These are phyloP conservation scores for Oidiodendron maius DNA, from an alignment of 495 filamentous ascomycete genomes.

Conservation along the genomic window DNA sequence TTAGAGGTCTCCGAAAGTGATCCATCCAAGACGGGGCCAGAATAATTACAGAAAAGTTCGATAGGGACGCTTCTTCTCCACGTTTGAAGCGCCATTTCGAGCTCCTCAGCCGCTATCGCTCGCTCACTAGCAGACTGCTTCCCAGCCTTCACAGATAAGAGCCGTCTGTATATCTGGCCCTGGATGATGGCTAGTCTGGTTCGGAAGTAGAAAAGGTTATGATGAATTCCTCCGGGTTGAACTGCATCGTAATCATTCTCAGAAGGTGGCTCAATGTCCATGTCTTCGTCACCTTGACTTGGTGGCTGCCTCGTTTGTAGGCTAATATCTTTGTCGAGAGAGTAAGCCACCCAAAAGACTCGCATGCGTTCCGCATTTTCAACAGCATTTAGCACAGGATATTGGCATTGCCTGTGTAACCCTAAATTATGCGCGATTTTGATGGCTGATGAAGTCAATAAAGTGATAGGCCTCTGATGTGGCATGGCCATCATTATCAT, in stretches of 20 bases:
- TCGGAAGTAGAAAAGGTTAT: constrained; percentile 1
- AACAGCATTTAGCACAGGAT: constrained; percentile 77
- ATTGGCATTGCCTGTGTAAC: constrained; percentile 81
- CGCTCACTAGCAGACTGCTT: constrained; percentile 4
- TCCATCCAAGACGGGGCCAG: too few species aligned
- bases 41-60: neutral
- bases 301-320: constrained; percentile 3
- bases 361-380: constrained; percentile 91
- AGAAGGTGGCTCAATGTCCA: constrained; percentile 4
- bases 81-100: constrained; percentile 3
- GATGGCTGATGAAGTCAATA: constrained; percentile 87
- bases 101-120: constrained; percentile 2
- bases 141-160: constrained; percentile 3
- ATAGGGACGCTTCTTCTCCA: constrained; percentile 3
- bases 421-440: constrained; percentile 91
- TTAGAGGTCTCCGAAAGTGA: neutral
- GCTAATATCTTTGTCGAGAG: constrained; percentile 81
- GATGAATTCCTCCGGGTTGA: constrained; percentile 4
- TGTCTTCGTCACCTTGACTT: constrained; percentile 4
- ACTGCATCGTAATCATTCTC: constrained; percentile 1
- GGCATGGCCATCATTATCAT: constrained; percentile 92
- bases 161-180: constrained; percentile 3
- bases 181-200: constrained; percentile 4
- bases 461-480: constrained; percentile 88
- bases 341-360: constrained; percentile 96